Evolutionary conservation across 1,139 yeast species (phyloP), one percentile per base, ranked within the genome.

Genomic region (Sugiyamaella novakii): DNA sequence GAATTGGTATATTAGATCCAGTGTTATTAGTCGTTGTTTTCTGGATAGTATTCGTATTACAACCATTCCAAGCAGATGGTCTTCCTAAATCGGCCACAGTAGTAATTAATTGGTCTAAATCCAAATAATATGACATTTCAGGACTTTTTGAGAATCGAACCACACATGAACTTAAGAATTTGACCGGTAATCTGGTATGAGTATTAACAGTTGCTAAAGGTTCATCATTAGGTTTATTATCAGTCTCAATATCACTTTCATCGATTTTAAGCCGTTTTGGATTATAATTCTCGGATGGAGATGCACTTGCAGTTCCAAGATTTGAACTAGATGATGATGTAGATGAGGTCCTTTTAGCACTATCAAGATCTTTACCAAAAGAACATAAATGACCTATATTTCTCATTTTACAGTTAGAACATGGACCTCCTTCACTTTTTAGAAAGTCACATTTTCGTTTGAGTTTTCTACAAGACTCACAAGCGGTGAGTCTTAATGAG

Each of bases 311-410:
- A 31, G 40, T 19, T 6, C 18, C 22, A 5, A 22, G 17, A 14
- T 7, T 21, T 3, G 46, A 42, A 5, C 31, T 22, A 2, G 34
- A 14, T 12, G 44, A 24, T n/a, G 49, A 7, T 11, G 35, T n/a
- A 19, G 38, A 17, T 24, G 40, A 38, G 10, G 36, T 17, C 12
- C 46, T 24, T 24, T 42, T 42, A 4, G 31, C 14, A 25, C 46
- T 42, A 21, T 42, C 46, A n/a, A 38, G 30, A 14, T 42, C 39
- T 34, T 42, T 42, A 1, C 42, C 47, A 43, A 42, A 66, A 1
- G 66, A 59, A 33, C 54, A 51, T 17, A 47, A 35, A 45, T 51
- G 51, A 25, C 54, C 54, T 17, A 51, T 51, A 11, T 44, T 40
- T 12, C 54, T 36, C 54, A 51, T 51, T 22, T 19, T 37, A 35